Evolutionary conservation across 2,329 filamentous ascomycete species (phyloP), one percentile per base, ranked within the genome.

Genomic region (Zalaria obscura): DNA sequence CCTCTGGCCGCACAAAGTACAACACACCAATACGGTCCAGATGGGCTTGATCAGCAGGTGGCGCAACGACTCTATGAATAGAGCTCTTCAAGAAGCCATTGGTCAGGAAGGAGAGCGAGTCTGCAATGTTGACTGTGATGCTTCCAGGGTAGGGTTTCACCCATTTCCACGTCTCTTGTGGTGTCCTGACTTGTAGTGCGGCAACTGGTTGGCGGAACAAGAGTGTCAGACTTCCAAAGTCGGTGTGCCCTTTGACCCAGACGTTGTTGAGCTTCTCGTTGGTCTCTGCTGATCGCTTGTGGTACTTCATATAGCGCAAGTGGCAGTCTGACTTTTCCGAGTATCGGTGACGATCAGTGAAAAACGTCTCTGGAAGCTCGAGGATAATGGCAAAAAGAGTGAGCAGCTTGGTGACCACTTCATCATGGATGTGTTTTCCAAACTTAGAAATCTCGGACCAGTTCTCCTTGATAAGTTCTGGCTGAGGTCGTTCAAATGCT

Each of bases 251-350:
- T 11, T 57, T 42, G 7, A 48, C 38, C 33, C 48, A 55, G 9
- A 55, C 38, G 28, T 55, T 51, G 37, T 55, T 44, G 35, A 46
- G 53, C 36, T 45, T 43, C 4, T 47, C 50, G 34, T 56, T 55
- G 40, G 54, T 52, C 31, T 53, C 50, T 4, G 50, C 38, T 2
- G 51, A 49, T 36, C 54, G 47, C 6, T 66, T 65, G 5, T 64
- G 63, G 45, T 77, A 76, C 39, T 70, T 64, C 72, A 78, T 78
- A 54, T 77, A 78, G 3, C 76, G 66, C n/a, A 78, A 62, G 43
- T 78, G 74, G 25, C 73, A 72, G 45, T 78, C 73, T 18, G 70
- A 67, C 27, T 71, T 65, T n/a, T 67, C 62, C 1, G 75, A 66
- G 54, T 77, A 80, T 7, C 62, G 63, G 53, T 80, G 76, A 5